Conservation (phyloP, 192 early-diverging fungal genomes). For the Backusella macrospora region DNA sequence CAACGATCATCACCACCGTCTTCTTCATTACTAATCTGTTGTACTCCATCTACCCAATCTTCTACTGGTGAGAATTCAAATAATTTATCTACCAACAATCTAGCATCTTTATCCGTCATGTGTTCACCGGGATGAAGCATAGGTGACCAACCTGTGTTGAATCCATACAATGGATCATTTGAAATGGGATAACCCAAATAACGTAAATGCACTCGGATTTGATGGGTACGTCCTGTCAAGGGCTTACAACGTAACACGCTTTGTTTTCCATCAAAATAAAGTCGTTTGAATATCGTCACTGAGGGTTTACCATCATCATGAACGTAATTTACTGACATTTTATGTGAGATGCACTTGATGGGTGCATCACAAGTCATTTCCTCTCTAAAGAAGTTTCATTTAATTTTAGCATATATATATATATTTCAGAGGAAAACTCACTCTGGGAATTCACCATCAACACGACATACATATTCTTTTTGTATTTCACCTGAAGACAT, state of each 20-base stretch:
- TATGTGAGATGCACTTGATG: constrained; percentile 82
- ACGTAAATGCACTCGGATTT: constrained; percentile 96
- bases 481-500: constrained; percentile 68
- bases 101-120: constrained; percentile 30
- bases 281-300: constrained; percentile 72
- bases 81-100: constrained; percentile 18
- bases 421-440: constrained; percentile 36
- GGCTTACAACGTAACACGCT: constrained; percentile 84
- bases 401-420: constrained; percentile 23
- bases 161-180: constrained; percentile 93
- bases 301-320: constrained; percentile 83
- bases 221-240: constrained; percentile 92
- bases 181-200: constrained; percentile 92
- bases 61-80: constrained; percentile 28
- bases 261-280: constrained; percentile 64
- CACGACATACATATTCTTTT: constrained; percentile 90
- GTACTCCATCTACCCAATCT: background rate
- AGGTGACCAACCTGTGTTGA: constrained; percentile 37
- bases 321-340: constrained; percentile 88
- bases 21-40: background rate
- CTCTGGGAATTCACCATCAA: constrained; percentile 85
- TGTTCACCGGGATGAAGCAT: constrained; percentile 18
- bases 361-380: constrained; percentile 76
- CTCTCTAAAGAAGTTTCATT: no score
- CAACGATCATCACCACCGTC: constrained; percentile 35